Conservation (phyloP, 768 basidiomycete species). For the Phanerochaete carnosa region DNA sequence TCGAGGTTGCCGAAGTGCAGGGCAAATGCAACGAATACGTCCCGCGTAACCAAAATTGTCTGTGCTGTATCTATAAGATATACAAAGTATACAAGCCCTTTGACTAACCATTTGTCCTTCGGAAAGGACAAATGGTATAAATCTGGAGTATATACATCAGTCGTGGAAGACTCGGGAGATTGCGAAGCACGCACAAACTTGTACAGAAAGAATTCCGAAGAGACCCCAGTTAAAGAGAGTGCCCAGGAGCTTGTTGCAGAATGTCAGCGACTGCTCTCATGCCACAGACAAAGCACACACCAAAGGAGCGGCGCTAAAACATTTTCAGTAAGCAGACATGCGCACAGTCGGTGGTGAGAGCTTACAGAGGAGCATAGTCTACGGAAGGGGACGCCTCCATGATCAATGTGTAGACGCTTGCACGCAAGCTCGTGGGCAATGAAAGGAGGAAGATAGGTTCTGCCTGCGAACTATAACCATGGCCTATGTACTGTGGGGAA, state of each 20-base stretch:
- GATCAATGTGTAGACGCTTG: neutral
- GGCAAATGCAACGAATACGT: conserved; percentile 25
- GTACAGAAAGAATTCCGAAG: conserved; percentile 16
- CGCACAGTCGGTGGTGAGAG: neutral
- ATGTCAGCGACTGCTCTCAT: neutral
- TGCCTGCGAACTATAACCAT: neutral
- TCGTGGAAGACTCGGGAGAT: neutral
- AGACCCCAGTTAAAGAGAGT: conserved; percentile 26
- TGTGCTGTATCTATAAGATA: conserved; percentile 10
- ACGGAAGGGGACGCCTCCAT: neutral
- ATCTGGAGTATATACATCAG: neutral
- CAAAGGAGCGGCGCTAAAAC: neutral
- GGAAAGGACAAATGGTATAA: conserved; percentile 15
- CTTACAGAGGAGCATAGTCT: neutral
- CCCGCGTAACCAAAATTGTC: conserved; percentile 18
- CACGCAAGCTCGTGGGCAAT: neutral
- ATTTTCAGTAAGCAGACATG: too few species aligned
- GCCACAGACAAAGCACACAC: neutral
- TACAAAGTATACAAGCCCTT: conserved; percentile 12
- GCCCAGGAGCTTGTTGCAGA: conserved; percentile 8
- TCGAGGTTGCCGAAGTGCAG: conserved; percentile 20
- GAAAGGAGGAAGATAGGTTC: neutral
- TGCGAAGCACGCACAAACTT: conserved; percentile 10
- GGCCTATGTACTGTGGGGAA: neutral
- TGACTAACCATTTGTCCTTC: neutral